phyloP scores from a whole-genome alignment of 352 stramenopile species.

The Hyaloperonospora brassicae region DNA sequence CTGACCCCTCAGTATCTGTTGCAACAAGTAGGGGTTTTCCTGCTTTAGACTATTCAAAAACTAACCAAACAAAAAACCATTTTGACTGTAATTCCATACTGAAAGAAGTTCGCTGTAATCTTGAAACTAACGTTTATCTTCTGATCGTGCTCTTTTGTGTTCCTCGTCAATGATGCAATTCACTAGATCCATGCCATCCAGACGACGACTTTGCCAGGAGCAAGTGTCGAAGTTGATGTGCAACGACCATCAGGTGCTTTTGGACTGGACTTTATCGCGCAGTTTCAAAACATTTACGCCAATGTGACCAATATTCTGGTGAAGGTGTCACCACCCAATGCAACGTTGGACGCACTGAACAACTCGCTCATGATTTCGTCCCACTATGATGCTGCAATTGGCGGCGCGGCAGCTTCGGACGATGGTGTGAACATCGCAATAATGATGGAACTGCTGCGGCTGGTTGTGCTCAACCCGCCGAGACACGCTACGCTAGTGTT shows the following conservation, averaged over 20 bases:
- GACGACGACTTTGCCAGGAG: conserved; percentile 21
- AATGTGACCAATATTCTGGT: conserved; percentile 81
- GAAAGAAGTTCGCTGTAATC: not conserved
- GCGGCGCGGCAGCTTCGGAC: conserved; percentile 56
- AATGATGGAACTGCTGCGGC: conserved; percentile 63
- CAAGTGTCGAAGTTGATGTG: conserved; percentile 50
- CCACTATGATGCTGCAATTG: conserved; percentile 74
- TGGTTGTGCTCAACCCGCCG: conserved; percentile 36
- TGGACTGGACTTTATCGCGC: conserved; percentile 64
- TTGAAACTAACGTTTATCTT: not conserved
- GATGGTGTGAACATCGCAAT: conserved; percentile 77
- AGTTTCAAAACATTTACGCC: conserved; percentile 82
- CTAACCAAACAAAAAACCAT: not conserved
- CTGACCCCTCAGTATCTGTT: conserved; percentile 52
- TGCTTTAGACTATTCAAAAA: no score
- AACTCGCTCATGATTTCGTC: conserved; percentile 68
- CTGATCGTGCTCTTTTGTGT: not conserved
- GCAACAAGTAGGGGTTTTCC: conserved; percentile 24
- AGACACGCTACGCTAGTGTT: conserved; percentile 53
- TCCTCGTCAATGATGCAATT: conserved; percentile 5
- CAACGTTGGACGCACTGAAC: conserved; percentile 24
- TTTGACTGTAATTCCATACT: not conserved
- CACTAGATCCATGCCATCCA: conserved; percentile 53
- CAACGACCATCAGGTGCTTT: conserved; percentile 65
- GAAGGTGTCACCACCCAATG: conserved; percentile 32